A percentile compares a stretch with the other conserved stretches of the same genome.
Conservation (phyloP, 2,329 filamentous ascomycete genomes). For the Tolypocladium sp. region DNA sequence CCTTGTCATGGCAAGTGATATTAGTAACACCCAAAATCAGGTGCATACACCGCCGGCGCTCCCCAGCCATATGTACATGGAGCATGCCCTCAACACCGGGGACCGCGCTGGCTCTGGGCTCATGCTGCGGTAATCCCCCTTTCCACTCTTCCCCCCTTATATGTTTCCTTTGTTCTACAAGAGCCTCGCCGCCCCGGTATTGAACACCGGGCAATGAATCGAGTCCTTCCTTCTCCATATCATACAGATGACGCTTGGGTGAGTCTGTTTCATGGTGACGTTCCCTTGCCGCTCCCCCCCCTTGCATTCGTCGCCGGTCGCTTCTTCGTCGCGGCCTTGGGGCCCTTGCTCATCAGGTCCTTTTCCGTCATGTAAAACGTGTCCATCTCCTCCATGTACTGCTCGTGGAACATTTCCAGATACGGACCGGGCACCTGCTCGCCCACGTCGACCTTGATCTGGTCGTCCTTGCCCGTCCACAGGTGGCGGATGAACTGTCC, state of each 20-base stretch:
- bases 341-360: constrained; percentile 19
- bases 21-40: not conserved
- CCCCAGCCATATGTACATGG: not conserved
- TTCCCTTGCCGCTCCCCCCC: not conserved
- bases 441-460: constrained; percentile 29
- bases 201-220: not conserved
- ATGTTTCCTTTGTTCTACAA: not conserved
- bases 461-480: constrained; percentile 30
- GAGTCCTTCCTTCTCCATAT: not conserved
- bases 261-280: not conserved
- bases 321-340: constrained; percentile 3
- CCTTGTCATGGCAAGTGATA: not conserved
- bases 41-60: not conserved
- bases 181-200: not conserved
- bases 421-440: constrained; percentile 26
- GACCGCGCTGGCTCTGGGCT: not conserved
- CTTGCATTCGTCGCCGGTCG: no score
- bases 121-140: not conserved
- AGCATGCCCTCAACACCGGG: not conserved
- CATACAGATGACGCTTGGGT: not conserved
- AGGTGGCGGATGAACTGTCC: constrained; percentile 33
- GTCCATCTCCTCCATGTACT: constrained; percentile 22
- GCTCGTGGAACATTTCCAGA: constrained; percentile 25
- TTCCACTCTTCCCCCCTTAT: not conserved
- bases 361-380: constrained; percentile 25